Evolutionary conservation across 495 filamentous ascomycete species (phyloP).

Genomic region (Aspergillus heteromorphus): DNA sequence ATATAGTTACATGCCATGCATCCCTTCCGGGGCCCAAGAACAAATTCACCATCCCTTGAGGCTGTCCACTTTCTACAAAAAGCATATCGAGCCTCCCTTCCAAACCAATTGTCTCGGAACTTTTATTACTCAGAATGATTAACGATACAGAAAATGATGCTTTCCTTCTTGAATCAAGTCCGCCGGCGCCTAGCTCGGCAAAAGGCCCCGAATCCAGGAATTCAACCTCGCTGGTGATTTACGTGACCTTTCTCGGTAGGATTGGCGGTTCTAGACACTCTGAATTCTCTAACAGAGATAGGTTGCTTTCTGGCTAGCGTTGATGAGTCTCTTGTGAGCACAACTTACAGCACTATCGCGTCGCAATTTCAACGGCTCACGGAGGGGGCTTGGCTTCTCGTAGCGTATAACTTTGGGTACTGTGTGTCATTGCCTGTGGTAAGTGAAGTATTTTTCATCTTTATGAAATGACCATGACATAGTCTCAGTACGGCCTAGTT

Average conservation of each 20-base stretch:
- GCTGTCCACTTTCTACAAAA: no score
- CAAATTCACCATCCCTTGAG: no score
- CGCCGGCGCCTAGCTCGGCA: no score
- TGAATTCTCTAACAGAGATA: conserved; percentile 6
- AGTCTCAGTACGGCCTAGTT: conserved; percentile 22
- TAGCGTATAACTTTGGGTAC: conserved; percentile 30
- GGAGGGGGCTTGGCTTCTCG: conserved; percentile 29
- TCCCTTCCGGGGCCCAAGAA: no score
- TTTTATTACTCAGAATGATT: no score
- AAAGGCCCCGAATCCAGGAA: no score
- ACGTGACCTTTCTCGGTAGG: background rate
- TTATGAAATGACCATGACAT: background rate
- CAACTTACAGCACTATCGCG: conserved; percentile 28
- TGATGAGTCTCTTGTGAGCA: conserved; percentile 29
- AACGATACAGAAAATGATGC: no score
- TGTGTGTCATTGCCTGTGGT: conserved; percentile 33
- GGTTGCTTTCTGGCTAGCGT: conserved; percentile 30
- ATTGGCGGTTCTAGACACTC: background rate
- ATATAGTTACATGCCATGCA: no score
- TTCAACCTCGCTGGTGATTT: background rate
- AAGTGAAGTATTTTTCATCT: background rate
- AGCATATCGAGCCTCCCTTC: no score
- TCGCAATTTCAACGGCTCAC: conserved; percentile 27
- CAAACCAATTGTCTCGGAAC: no score
- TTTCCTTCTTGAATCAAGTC: no score